Conservation (phyloP, 2,329 filamentous ascomycete genomes). For the Hypoxylon sp. region DNA sequence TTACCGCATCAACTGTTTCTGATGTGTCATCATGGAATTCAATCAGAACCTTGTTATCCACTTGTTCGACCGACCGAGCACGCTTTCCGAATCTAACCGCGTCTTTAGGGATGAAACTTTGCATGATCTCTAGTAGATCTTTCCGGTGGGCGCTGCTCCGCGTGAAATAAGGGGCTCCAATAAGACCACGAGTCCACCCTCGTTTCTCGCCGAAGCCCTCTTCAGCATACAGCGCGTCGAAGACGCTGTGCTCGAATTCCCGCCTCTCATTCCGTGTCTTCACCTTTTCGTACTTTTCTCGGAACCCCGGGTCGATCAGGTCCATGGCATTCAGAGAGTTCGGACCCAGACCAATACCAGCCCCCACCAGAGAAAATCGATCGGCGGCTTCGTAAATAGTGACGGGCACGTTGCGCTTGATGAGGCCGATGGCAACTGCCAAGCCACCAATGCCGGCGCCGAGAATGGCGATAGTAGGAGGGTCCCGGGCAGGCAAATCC, state of each 20-base stretch:
- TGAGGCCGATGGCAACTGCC: constrained; percentile 51
- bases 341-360: constrained; percentile 58
- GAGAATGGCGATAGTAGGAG: constrained; percentile 48
- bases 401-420: constrained; percentile 49
- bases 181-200: constrained; percentile 56
- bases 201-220: constrained; percentile 58
- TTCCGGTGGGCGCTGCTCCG: constrained; percentile 60
- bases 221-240: constrained; percentile 59
- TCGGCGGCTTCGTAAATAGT: constrained; percentile 51
- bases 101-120: constrained; percentile 50
- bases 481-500: constrained; percentile 10
- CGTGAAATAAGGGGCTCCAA: constrained; percentile 57
- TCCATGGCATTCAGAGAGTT: constrained; percentile 61
- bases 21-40: constrained; percentile 47
- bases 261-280: constrained; percentile 57
- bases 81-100: constrained; percentile 50
- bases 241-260: constrained; percentile 57
- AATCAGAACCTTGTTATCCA: constrained; percentile 44
- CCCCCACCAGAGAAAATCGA: constrained; percentile 49
- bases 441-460: constrained; percentile 53
- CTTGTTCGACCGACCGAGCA: constrained; percentile 47
- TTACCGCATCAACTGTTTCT: constrained; percentile 44
- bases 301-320: constrained; percentile 58
- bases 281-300: constrained; percentile 57
- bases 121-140: constrained; percentile 61